A percentile compares a stretch with the other conserved stretches of the same genome.
Evolutionary conservation across 208 protist genomes (phyloP).

Genomic region (Leishmania gerbilli): DNA sequence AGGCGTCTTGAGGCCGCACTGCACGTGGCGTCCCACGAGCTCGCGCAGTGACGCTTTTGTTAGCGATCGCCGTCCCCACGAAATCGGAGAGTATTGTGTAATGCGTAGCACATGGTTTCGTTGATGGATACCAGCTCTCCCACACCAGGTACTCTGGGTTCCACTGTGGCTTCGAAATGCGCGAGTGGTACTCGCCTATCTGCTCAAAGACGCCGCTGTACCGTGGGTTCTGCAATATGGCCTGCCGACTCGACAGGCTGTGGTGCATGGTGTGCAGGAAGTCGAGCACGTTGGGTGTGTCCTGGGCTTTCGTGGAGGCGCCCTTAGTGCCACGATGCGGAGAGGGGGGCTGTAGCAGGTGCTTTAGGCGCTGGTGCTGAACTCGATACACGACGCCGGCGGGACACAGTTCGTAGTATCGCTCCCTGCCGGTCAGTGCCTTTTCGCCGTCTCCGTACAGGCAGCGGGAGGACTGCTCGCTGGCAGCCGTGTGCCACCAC

Average conservation of each 20-base stretch:
- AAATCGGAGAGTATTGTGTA: constrained; percentile 20
- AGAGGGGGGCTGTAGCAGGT: not conserved
- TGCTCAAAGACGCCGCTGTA: constrained; percentile 39
- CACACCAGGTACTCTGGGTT: constrained; percentile 55
- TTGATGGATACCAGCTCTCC: constrained; percentile 74
- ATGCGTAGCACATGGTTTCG: constrained; percentile 32
- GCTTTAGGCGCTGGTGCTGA: constrained; percentile 36
- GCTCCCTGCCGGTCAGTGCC: constrained; percentile 43
- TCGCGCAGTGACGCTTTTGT: not conserved
- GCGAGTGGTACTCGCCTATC: constrained; percentile 59
- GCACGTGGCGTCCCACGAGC: too few relatives aligned
- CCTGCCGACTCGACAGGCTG: constrained; percentile 12
- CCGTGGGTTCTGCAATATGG: constrained; percentile 24
- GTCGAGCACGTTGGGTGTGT: constrained; percentile 16
- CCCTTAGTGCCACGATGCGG: not conserved
- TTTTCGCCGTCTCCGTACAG: constrained; percentile 78
- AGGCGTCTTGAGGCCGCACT: constrained; percentile 26
- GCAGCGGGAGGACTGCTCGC: constrained; percentile 33
- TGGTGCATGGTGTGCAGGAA: constrained; percentile 42
- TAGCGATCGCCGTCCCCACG: not conserved
- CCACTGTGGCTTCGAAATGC: constrained; percentile 56
- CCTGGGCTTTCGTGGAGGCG: not conserved
- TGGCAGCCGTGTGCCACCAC: constrained; percentile 40
- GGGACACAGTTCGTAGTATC: constrained; percentile 76
- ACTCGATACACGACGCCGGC: constrained; percentile 50